Conservation (phyloP, 148 eudicot species). For the Rhododendron ovatum region DNA sequence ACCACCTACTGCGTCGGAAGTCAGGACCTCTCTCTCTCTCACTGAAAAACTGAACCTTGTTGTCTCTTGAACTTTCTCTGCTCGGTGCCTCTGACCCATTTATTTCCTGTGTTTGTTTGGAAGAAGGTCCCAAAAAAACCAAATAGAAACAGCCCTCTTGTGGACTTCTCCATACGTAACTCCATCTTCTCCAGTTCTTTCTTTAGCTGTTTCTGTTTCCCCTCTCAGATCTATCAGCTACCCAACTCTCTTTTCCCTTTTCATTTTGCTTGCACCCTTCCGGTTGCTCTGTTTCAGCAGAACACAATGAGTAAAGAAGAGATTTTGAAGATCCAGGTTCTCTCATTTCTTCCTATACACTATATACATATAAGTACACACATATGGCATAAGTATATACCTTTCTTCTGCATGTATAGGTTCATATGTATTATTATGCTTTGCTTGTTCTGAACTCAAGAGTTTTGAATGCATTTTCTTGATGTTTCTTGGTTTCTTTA, state of each 20-base stretch:
- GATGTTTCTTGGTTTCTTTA: neutral
- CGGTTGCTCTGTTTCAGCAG: constrained; percentile 2
- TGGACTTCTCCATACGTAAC: neutral
- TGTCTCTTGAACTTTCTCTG: constrained; percentile 7
- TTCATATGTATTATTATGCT: constrained; percentile 1
- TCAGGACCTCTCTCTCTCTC: constrained; percentile 5
- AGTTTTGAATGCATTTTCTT: neutral
- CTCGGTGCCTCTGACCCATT: constrained; percentile 16
- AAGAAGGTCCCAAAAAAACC: neutral
- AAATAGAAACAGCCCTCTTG: neutral
- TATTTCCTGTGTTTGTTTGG: constrained; percentile 9
- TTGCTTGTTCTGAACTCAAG: constrained; percentile 22
- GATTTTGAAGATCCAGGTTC: constrained; percentile 89
- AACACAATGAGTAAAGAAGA: constrained; percentile 85
- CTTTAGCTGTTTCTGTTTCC: neutral
- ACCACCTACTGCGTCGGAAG: constrained; percentile 39
- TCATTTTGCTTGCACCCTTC: neutral
- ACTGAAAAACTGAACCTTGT: constrained; percentile 13
- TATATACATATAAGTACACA: neutral
- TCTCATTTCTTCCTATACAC: neutral
- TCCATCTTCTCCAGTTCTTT: neutral
- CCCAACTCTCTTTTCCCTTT: neutral
- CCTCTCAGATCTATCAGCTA: constrained; percentile 47
- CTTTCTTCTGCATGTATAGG: neutral
- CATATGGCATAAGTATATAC: neutral